A percentile compares a stretch with the other conserved stretches of the same genome.
phyloP scores from a whole-genome alignment of 2,329 filamentous ascomycete species.

The Chalara sp. region DNA sequence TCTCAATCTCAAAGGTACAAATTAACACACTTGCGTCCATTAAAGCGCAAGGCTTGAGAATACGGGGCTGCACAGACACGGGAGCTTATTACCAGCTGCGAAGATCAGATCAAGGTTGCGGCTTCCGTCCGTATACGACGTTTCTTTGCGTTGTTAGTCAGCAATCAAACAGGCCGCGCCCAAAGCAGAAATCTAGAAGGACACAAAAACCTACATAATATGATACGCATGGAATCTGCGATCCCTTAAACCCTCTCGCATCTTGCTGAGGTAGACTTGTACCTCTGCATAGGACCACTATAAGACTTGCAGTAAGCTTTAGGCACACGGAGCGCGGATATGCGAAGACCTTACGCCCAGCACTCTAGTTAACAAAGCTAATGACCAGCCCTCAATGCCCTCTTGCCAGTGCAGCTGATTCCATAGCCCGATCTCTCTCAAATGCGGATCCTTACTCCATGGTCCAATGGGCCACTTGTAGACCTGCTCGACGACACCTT shows the following conservation, averaged over 20 bases:
- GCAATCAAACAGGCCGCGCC: neutral
- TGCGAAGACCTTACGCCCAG: neutral
- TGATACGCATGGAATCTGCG: neutral
- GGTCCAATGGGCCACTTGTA: constrained; percentile 26
- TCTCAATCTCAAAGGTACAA: too few relatives aligned
- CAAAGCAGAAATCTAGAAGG: neutral
- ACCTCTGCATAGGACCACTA: neutral
- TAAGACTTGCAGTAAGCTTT: neutral
- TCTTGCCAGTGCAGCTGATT: constrained; percentile 1
- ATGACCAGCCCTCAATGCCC: constrained; percentile 15
- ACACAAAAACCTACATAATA: neutral
- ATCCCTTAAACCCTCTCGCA: neutral
- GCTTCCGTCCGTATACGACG: neutral
- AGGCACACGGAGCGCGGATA: neutral
- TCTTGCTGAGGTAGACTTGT: neutral
- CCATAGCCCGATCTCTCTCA: constrained; percentile 23
- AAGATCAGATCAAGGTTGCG: neutral
- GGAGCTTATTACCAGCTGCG: neutral
- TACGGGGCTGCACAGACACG: too few relatives aligned
- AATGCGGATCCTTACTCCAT: constrained; percentile 26
- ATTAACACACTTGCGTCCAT: too few relatives aligned
- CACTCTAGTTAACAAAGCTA: constrained; percentile 5
- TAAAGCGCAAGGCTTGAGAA: too few relatives aligned
- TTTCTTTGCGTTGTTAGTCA: neutral
- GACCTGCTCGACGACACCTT: constrained; percentile 23